phyloP scores from a whole-genome alignment of 495 filamentous ascomycete species.

The Parathielavia appendiculata region DNA sequence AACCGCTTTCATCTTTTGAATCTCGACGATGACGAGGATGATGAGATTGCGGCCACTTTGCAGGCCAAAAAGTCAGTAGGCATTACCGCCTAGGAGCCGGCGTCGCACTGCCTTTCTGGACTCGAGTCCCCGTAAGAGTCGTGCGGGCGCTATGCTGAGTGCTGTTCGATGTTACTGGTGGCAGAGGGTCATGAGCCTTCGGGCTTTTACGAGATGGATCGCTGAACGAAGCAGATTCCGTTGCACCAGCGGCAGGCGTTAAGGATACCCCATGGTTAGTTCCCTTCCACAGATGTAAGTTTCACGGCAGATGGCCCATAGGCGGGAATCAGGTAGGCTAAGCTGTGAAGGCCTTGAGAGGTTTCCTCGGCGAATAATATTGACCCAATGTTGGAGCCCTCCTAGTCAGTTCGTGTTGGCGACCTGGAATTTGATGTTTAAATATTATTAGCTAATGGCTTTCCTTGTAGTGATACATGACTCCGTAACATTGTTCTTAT shows the following conservation, averaged over 20 bases:
- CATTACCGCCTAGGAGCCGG: constrained; percentile 24
- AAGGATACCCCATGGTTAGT: constrained; percentile 22
- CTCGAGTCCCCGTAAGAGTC: neutral
- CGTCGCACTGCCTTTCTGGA: neutral
- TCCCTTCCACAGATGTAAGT: neutral
- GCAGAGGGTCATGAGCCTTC: neutral
- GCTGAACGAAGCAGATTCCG: neutral
- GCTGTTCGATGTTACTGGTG: neutral
- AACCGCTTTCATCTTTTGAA: constrained; percentile 67
- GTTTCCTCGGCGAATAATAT: neutral
- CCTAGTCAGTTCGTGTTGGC: too few species aligned
- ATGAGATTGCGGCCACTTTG: constrained; percentile 27
- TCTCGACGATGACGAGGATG: constrained; percentile 38
- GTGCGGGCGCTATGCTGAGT: neutral
- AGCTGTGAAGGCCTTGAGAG: too few species aligned
- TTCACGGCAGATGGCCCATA: neutral
- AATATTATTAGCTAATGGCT: too few species aligned
- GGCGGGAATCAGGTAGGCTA: neutral
- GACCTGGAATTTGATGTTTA: too few species aligned
- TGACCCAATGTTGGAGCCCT: too few species aligned
- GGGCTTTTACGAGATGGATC: neutral
- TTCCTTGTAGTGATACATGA: too few species aligned
- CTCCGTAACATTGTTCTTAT: too few species aligned
- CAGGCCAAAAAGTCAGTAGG: constrained; percentile 26
- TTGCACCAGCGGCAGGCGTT: constrained; percentile 15